These are phyloP conservation scores for Leucocoprinus leucothites DNA, from an alignment of 768 basidiomycete species.

Conservation along the genomic window DNA sequence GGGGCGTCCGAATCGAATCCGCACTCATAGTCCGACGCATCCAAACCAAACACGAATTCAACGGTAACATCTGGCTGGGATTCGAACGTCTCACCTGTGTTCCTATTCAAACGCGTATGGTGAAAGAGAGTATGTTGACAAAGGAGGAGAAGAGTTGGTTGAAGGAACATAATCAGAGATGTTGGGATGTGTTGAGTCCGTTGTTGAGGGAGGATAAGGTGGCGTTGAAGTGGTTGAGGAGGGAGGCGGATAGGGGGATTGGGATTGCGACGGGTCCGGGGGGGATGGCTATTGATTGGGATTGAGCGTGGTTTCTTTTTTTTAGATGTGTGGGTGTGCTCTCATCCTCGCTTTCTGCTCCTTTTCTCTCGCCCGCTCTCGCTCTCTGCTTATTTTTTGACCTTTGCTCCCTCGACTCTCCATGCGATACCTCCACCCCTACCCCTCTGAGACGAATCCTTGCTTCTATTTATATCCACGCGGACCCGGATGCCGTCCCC, in stretches of 20 bases:
- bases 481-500: too few relatives aligned
- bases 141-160: slow-evolving; percentile 89
- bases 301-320: slow-evolving; percentile 36
- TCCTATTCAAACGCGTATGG: slow-evolving; percentile 89
- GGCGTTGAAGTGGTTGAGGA: slow-evolving; percentile 75
- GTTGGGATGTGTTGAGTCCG: slow-evolving; percentile 61
- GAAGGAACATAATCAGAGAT: slow-evolving; percentile 82
- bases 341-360: not conserved
- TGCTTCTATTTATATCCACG: not conserved
- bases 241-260: slow-evolving; percentile 73
- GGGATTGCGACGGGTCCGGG: slow-evolving; percentile 68
- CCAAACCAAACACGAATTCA: slow-evolving; percentile 70
- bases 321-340: not conserved
- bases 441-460: not conserved
- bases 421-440: not conserved
- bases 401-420: not conserved
- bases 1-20: slow-evolving; percentile 92
- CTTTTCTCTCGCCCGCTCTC: slow-evolving; percentile 4
- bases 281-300: slow-evolving; percentile 79
- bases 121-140: slow-evolving; percentile 79
- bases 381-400: not conserved
- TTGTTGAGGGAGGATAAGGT: slow-evolving; percentile 75
- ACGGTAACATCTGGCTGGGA: slow-evolving; percentile 77
- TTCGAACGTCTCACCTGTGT: slow-evolving; percentile 94
- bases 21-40: slow-evolving; percentile 70